Evolutionary conservation across 1,284 basidiomycete genomes (phyloP), one percentile per base, ranked within the genome.

Genomic region (Mycena citricolor): DNA sequence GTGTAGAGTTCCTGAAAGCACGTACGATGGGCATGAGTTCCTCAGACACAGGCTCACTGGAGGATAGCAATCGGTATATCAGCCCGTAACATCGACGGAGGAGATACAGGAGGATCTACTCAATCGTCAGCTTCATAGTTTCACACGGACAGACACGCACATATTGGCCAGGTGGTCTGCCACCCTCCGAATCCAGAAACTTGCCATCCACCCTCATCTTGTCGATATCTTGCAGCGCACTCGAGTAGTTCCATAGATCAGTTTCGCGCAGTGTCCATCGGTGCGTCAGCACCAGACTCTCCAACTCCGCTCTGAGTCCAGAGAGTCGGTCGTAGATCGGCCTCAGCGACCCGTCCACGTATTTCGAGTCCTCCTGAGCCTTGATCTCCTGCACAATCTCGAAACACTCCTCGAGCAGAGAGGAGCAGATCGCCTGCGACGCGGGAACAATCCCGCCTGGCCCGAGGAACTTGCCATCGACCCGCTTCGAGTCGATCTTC

Each of bases 41-140:
- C 64, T 97, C 94, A 0, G 93, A 97, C n/a, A 99, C 94, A 0
- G 97, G 97, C 68, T 98, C 95, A 44, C 90, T 94, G n/a, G 94
- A 94, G 19, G 94, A 94, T 54, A 99, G 81, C 38, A 99, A 68
- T 21, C 89, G 81, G 67, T 97, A 98, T 57, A 97, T 94, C 42
- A 98, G 77, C 52, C 95, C 95, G 64, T 98, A 97, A 71, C 95
- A 99, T 62, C 95, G 80, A 55, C 95, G 76, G 42, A 99, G 74
- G 24, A 98, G 77, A 65, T 97, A 99, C 32, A 98, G 74, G 38
- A 98, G 70, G 8, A 94, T 91, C 93, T 95, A 33, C 17, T 12
- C 19, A 21, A 21, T 19, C 11, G 16, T 19, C 35, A 25, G 16
- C 10, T 28, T 8, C 23, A 23, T 13, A 24, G 24, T 25, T n/a